Conservation (phyloP, 1,284 basidiomycete species). For the Waitea zeae region DNA sequence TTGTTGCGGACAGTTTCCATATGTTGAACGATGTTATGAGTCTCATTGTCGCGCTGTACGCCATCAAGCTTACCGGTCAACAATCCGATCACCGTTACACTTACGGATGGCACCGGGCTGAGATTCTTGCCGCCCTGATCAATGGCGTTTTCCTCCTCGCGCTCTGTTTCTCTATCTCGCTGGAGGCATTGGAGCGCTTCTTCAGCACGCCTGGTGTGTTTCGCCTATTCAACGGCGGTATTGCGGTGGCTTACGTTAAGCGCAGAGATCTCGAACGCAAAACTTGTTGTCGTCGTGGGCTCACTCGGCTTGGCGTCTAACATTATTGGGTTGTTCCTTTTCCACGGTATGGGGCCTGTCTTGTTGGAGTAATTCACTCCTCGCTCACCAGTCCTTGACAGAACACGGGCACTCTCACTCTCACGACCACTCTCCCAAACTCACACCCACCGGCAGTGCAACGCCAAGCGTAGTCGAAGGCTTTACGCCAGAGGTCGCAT, state of each 20-base stretch:
- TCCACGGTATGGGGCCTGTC: slow-evolving; percentile 56
- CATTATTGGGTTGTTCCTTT: slow-evolving; percentile 84
- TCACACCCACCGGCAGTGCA: slow-evolving; percentile 1
- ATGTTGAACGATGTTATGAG: slow-evolving; percentile 98
- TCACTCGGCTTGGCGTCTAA: slow-evolving; percentile 83
- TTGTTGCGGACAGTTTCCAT: slow-evolving; percentile 96
- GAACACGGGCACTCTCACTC: slow-evolving; percentile 42
- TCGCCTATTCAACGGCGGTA: slow-evolving; percentile 1
- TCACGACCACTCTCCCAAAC: slow-evolving; percentile 8
- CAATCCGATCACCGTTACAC: slow-evolving; percentile 53
- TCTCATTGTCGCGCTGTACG: slow-evolving; percentile 88
- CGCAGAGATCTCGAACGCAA: slow-evolving; percentile 80
- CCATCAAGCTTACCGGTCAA: slow-evolving; percentile 65
- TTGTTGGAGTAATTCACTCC: slow-evolving; percentile 1
- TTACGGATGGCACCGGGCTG: slow-evolving; percentile 98
- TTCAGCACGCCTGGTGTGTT: slow-evolving; percentile 63
- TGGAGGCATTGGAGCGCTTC: slow-evolving; percentile 88
- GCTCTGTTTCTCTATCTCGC: slow-evolving; percentile 87
- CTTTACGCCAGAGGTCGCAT: too few species aligned
- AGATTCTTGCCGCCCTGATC: slow-evolving; percentile 87
- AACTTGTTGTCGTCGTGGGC: slow-evolving; percentile 83
- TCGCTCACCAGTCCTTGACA: slow-evolving; percentile 20
- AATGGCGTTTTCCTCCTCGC: slow-evolving; percentile 96
- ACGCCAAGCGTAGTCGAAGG: too few species aligned
- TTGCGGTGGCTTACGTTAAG: not conserved